phyloP scores from a whole-genome alignment of 148 eudicot genomes.

The Cornus florida region DNA sequence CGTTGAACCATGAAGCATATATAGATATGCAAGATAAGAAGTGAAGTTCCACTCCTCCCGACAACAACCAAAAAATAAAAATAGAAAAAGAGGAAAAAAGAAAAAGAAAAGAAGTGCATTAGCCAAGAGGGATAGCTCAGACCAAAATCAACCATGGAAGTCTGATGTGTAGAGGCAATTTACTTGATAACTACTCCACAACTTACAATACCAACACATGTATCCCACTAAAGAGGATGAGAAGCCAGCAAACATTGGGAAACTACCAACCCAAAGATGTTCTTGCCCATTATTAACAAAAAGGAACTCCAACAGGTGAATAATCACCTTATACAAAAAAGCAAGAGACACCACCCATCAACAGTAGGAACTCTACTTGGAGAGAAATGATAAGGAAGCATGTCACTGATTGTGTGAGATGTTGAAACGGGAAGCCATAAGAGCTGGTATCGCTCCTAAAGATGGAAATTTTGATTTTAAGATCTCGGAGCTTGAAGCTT shows the following conservation, averaged over 20 bases:
- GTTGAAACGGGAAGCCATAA: constrained; percentile 67
- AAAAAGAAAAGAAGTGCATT: no score
- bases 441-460: constrained; percentile 59
- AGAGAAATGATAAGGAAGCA: no score
- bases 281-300: not conserved
- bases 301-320: no score
- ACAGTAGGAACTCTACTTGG: not conserved
- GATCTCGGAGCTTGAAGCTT: constrained; percentile 61
- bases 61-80: no score
- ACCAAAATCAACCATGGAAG: not conserved
- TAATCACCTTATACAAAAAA: no score
- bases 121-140: not conserved
- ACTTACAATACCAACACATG: not conserved
- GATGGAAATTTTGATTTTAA: constrained; percentile 71
- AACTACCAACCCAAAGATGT: not conserved
- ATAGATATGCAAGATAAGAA: not conserved
- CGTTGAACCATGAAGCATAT: no score
- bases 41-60: not conserved
- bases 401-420: constrained; percentile 65
- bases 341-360: not conserved
- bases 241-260: not conserved
- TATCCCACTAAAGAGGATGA: no score
- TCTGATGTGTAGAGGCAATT: not conserved
- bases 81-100: no score
- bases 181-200: not conserved